Percentiles rank a stretch among this genome's conserved stretches.
Conservation (phyloP, 768 basidiomycete species). For the Asterophora parasitica region DNA sequence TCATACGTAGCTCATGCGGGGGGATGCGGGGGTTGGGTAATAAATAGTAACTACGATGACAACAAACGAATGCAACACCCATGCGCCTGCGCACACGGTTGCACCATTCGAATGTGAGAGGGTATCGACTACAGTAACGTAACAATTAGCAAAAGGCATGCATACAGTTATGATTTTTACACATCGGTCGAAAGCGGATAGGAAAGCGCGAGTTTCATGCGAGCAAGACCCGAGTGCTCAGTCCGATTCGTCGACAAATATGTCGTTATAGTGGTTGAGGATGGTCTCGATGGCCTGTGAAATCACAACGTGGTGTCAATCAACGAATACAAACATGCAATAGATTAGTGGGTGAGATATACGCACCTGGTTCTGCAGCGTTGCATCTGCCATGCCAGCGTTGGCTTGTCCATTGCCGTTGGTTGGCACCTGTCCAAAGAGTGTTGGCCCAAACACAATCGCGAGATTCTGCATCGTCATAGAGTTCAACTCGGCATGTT, state of each 20-base stretch:
- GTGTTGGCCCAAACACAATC: constrained; percentile 97
- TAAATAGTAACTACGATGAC: constrained; percentile 1
- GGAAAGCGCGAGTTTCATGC: neutral
- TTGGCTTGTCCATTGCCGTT: constrained; percentile 46
- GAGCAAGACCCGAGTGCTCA: constrained; percentile 13
- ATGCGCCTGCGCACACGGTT: neutral
- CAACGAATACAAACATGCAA: constrained; percentile 1
- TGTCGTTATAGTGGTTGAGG: constrained; percentile 89
- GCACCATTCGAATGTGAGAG: neutral
- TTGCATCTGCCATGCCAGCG: constrained; percentile 63
- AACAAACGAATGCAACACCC: neutral
- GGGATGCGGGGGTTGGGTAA: neutral
- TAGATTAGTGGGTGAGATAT: too few relatives aligned
- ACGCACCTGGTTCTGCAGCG: constrained; percentile 66
- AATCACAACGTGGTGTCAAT: neutral
- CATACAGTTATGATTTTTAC: neutral
- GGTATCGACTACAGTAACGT: neutral
- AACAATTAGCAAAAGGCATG: constrained; percentile 6
- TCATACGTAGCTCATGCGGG: constrained; percentile 1
- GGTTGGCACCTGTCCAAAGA: constrained; percentile 71
- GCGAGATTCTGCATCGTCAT: constrained; percentile 93
- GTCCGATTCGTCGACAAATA: constrained; percentile 89
- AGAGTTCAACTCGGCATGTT: constrained; percentile 73
- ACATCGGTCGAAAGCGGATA: neutral
- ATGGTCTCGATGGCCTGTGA: constrained; percentile 93